Evolutionary conservation across 768 basidiomycete species (phyloP).

Genomic region (Sporobolomyces phaffii): DNA sequence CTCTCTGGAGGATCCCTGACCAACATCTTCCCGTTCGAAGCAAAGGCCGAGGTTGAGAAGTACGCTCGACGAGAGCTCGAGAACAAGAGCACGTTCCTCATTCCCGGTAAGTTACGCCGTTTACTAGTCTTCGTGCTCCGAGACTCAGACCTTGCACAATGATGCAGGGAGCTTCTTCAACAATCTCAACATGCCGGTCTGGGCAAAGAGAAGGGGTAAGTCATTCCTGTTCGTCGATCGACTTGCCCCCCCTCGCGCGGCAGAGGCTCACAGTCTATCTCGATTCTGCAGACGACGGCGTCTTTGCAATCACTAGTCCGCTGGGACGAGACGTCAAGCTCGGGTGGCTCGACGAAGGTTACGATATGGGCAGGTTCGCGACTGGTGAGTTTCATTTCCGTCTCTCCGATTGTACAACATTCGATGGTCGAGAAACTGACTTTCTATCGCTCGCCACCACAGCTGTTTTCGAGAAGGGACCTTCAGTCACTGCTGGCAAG

Average conservation of each 20-base stretch:
- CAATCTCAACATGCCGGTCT: neutral
- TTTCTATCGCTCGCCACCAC: neutral
- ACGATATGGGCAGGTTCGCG: slow-evolving; percentile 8
- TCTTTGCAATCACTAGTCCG: neutral
- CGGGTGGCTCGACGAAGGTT: slow-evolving; percentile 12
- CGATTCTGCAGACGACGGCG: neutral
- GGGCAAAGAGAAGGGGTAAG: slow-evolving; percentile 2
- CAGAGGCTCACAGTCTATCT: neutral
- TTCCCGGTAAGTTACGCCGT: neutral
- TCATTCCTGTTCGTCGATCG: neutral
- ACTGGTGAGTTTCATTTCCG: neutral
- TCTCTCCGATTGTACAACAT: neutral
- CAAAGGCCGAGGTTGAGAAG: neutral
- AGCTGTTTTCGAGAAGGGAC: slow-evolving; percentile 5
- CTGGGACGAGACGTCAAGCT: neutral
- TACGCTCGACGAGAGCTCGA: neutral
- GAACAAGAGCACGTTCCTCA: neutral
- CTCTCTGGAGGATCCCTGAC: slow-evolving; percentile 20
- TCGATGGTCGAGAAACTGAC: neutral
- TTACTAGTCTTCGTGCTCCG: neutral
- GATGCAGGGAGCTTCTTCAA: slow-evolving; percentile 1
- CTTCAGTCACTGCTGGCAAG: neutral
- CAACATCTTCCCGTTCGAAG: slow-evolving; percentile 20
- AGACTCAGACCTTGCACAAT: neutral
- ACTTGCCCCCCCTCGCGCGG: too few species aligned